Evolutionary conservation across 2,329 filamentous ascomycete genomes (phyloP), one percentile per base, ranked within the genome.

Genomic region (Alternaria triticimaculans): DNA sequence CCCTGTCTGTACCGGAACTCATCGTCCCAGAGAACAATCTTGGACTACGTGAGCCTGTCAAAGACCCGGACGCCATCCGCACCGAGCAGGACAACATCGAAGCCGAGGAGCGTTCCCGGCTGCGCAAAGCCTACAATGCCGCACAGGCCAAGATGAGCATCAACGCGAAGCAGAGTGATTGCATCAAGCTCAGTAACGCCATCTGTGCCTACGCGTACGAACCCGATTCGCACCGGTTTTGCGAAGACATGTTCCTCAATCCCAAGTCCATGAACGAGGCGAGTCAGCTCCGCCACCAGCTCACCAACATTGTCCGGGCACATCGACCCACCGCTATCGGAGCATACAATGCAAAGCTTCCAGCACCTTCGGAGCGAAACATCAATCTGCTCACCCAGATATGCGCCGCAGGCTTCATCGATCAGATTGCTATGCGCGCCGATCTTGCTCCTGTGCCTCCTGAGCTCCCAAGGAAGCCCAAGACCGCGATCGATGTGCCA

Each of bases 381-480:
- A 84, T 96, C 26, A 89, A 90, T 50, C 89, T 93, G 1, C 84
- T 99, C 26, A 97, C 96, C 79, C 93, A 97, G 76, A 96, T 98
- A 82, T 89, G 93, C 21, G 93, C 95, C 0, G 91, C 93, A 0
- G 96, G 95, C 1, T 98, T 97, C 82, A 89, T 98, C 74, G 96
- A 99, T 80, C 92, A 97, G 71, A 87, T 99, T 44, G 96, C 96
- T 49, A 94, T 98, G 71, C 92, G 96, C 64, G 93, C 92, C 5
- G 95, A 99, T 79, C 84, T 93, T n/a, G 86, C 93, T 0, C 92
- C 93, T 1, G 86, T 86, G 12, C 92, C 92, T 1, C 76, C 77
- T 2, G 75, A 78, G 14, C 67, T 80, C 2, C 63, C 72, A 3
- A 86, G 90, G 18, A 93, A 92, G 65, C 92, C 94, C 0, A 89